Base-by-base conservation (phyloP, 75 land plant species). In the Adiantum capillusveneris region DNA sequence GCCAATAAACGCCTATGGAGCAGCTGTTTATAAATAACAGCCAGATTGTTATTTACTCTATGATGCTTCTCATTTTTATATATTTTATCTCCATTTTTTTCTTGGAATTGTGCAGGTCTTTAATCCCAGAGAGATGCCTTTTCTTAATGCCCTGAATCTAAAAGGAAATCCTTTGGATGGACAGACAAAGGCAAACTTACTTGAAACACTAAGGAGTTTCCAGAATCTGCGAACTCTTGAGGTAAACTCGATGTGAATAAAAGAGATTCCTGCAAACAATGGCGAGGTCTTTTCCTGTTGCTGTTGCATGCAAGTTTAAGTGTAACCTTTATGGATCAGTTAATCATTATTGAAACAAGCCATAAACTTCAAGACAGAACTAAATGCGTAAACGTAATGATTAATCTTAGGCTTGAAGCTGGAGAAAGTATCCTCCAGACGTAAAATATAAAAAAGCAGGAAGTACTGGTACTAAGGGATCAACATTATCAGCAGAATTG, bases 141-240 rank as follows among this genome's bases (percentile, higher is more conserved):
- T 29, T 18, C 81, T 94, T 58, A 75, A 78, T 20, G 46, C 67
- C 57, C 62, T 94, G 63, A 90, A 94, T 72, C 56, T 94, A 55
- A 74, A 77, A 43, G 91, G 86, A 42, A 94, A 94, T 72, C 83
- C 81, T 31, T 62, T 90, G 28, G 75, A 81, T 31, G 56, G 73
- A 25, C 71, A 70, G 50, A 69, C 96, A 50, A 60, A 14, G 42
- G 49, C 59, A 46, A 77, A 72, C 20, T 50, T 86, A 64, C 52
- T 89, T 51, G 46, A 65, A 25, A 21, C 73, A 18, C 45, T 94
- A 9, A 62, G 46, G 13, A 64, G 71, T 27, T 84, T 94, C 39
- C 13, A 63, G 30, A 49, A 56, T 31, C 66, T 94, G 60, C 69
- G 54, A 43, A 61, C 79, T 27, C 48, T 94, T 48, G 91, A 90